Conservation (phyloP, 495 filamentous ascomycete genomes). For the Saxophila tyrrhenica region DNA sequence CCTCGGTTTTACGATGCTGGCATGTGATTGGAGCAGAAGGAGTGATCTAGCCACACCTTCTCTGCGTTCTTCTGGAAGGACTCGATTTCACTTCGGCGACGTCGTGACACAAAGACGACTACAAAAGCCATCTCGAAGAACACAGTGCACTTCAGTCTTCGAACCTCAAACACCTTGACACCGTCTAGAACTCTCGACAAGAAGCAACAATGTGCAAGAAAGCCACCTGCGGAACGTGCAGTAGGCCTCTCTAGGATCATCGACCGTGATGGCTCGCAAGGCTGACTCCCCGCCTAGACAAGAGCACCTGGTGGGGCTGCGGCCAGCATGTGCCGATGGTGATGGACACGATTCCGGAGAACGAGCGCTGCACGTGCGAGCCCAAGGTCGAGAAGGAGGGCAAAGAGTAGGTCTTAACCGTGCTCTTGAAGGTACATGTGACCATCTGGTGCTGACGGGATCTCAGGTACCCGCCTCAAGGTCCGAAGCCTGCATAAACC, state of each 20-base stretch:
- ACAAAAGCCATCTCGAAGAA: too few species aligned
- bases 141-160: too few species aligned
- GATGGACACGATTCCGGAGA: slow-evolving; percentile 34
- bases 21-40: too few species aligned
- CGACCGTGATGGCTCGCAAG: slow-evolving; percentile 1
- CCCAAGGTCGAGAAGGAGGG: slow-evolving; percentile 31
- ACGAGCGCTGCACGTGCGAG: slow-evolving; percentile 38
- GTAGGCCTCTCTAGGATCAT: slow-evolving; percentile 20
- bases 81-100: too few species aligned
- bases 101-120: too few species aligned
- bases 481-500: slow-evolving; percentile 6
- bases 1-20: too few species aligned
- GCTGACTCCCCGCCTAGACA: slow-evolving; percentile 19
- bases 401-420: slow-evolving; percentile 19
- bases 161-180: too few species aligned
- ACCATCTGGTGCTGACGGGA: background rate
- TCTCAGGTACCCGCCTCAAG: slow-evolving; percentile 18
- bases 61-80: too few species aligned
- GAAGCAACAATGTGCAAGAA: slow-evolving; percentile 29
- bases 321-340: slow-evolving; percentile 28
- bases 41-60: too few species aligned
- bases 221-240: slow-evolving; percentile 27
- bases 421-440: too few species aligned
- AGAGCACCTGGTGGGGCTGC: slow-evolving; percentile 31
- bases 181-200: too few species aligned